Evolutionary conservation across 1,139 yeast species (phyloP).

Genomic region (Zygosaccharomyces pseudobailii): DNA sequence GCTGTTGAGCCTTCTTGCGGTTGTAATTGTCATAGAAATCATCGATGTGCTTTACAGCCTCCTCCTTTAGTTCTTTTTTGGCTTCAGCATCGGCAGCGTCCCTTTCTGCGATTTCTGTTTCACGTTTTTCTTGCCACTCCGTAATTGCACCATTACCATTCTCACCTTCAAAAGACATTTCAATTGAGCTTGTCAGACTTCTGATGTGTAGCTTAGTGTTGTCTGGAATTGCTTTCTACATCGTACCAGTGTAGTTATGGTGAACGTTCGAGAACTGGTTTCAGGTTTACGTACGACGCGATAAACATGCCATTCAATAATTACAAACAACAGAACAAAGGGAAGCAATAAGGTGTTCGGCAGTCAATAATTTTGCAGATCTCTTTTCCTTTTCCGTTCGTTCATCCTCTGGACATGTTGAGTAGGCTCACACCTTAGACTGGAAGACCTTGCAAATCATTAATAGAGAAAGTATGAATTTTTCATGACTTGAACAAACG

Average conservation of each 20-base stretch:
- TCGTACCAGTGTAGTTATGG: background rate
- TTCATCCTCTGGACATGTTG: too few relatives aligned
- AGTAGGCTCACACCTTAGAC: too few relatives aligned
- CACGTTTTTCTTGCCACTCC: constrained; percentile 85
- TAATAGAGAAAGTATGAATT: too few relatives aligned
- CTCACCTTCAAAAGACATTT: constrained; percentile 10
- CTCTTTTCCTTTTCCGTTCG: too few relatives aligned
- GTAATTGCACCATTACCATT: constrained; percentile 19
- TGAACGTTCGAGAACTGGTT: background rate
- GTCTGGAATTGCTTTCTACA: too few relatives aligned
- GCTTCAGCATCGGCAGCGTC: constrained; percentile 68
- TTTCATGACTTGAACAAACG: too few relatives aligned
- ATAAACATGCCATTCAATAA: too few relatives aligned
- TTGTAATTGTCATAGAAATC: constrained; percentile 93
- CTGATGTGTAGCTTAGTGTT: background rate
- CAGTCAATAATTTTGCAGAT: background rate
- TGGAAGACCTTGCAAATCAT: too few relatives aligned
- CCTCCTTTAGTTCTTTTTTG: constrained; percentile 62
- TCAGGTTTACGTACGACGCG: background rate
- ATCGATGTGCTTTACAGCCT: constrained; percentile 85
- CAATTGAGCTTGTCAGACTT: background rate
- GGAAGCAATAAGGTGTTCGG: background rate
- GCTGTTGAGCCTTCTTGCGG: constrained; percentile 69
- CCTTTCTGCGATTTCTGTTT: constrained; percentile 73
- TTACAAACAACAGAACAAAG: background rate